These are phyloP conservation scores for Xylaria palmicola DNA, from an alignment of 495 filamentous ascomycete genomes.

Conservation along the genomic window DNA sequence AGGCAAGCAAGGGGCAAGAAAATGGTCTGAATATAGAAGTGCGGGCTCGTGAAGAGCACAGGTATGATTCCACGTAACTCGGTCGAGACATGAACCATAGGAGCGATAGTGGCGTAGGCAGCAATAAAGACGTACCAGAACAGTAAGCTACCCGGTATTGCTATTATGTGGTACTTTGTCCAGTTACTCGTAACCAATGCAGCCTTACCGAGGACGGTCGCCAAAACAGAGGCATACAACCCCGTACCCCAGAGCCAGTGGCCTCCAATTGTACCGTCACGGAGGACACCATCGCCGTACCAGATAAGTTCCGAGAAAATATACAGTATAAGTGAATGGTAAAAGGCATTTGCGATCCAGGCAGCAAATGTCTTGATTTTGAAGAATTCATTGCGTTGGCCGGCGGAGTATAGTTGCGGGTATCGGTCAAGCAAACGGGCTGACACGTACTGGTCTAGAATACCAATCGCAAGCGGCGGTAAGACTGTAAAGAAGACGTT, in stretches of 20 bases:
- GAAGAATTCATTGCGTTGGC: constrained; percentile 92
- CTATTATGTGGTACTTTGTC: constrained; percentile 97
- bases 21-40: constrained; percentile 87
- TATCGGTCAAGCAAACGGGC: constrained; percentile 96
- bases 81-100: constrained; percentile 74
- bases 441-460: constrained; percentile 97
- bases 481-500: constrained; percentile 98
- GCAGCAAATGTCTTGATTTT: constrained; percentile 84
- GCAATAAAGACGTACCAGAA: constrained; percentile 91
- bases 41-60: constrained; percentile 72
- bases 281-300: constrained; percentile 69
- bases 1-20: constrained; percentile 81
- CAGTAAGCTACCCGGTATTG: constrained; percentile 89
- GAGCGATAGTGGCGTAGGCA: constrained; percentile 86
- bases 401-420: constrained; percentile 91
- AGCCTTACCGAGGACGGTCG: constrained; percentile 93
- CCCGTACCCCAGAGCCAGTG: constrained; percentile 98
- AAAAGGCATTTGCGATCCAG: constrained; percentile 92
- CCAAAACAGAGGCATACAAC: constrained; percentile 86
- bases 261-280: constrained; percentile 74
- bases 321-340: constrained; percentile 92
- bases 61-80: constrained; percentile 87
- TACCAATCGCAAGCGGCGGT: constrained; percentile 91
- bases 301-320: constrained; percentile 79
- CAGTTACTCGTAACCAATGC: constrained; percentile 94